Evolutionary conservation across 345 rosid species (phyloP).

Genomic region (Psidium guajava): DNA sequence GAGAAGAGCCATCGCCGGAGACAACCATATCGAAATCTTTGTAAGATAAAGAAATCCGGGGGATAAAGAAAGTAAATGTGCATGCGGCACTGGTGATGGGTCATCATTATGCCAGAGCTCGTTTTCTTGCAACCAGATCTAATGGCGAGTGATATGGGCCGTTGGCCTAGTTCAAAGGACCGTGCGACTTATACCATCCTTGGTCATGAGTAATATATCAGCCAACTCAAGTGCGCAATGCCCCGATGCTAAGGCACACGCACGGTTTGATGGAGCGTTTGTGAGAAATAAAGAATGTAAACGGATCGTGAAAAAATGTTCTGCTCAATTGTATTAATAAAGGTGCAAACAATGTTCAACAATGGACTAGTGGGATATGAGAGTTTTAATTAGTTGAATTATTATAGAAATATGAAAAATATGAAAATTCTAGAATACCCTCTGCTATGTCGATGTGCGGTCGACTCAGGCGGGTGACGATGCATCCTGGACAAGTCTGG

Average conservation of each 20-base stretch:
- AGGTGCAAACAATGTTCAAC: background rate
- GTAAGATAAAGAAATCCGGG: fast-evolving
- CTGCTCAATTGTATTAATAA: background rate
- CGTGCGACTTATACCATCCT: fast-evolving
- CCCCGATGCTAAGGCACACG: fast-evolving
- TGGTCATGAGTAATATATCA: background rate
- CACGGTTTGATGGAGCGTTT: background rate
- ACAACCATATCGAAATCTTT: background rate
- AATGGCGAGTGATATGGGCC: fast-evolving
- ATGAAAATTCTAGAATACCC: background rate
- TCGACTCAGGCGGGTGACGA: no score
- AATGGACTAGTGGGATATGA: background rate
- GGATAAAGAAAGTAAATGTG: background rate
- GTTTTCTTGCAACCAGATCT: background rate
- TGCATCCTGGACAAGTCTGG: no score
- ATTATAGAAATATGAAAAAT: background rate
- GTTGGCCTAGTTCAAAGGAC: background rate
- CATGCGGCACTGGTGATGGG: background rate
- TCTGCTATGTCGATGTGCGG: no score
- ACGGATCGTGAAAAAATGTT: background rate
- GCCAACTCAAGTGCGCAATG: background rate
- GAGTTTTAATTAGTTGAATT: background rate
- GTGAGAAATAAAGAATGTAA: background rate
- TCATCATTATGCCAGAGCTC: background rate
- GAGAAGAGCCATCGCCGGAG: background rate